A percentile compares a stretch with the other conserved stretches of the same genome.
Evolutionary conservation across 305 asterid species (phyloP).

Genomic region (Rubia tinctorum): DNA sequence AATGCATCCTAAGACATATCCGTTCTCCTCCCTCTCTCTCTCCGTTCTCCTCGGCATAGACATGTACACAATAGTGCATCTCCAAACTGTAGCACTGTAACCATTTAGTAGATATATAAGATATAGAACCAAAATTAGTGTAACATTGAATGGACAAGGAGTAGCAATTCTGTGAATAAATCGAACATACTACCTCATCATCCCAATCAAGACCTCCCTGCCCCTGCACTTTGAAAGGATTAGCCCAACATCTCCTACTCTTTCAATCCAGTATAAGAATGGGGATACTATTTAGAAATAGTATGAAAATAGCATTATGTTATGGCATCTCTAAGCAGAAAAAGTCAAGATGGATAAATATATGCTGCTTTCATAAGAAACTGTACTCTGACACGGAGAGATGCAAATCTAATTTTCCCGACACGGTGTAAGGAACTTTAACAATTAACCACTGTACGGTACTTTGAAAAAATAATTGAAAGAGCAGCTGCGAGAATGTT

Average conservation of each 20-base stretch:
- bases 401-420: constrained; percentile 2
- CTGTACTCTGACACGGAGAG: background rate
- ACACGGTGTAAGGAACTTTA: background rate
- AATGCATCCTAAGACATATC: too few relatives aligned
- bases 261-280: background rate
- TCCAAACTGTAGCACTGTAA: too few relatives aligned
- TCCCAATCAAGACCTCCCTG: too few relatives aligned
- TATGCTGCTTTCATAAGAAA: constrained; percentile 4
- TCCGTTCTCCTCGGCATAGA: too few relatives aligned
- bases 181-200: too few relatives aligned
- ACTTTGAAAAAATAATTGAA: background rate
- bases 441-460: background rate
- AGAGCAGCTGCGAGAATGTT: constrained; percentile 30
- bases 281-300: background rate
- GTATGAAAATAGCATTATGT: background rate
- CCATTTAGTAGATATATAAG: too few relatives aligned
- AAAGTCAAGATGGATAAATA: background rate
- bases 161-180: too few relatives aligned
- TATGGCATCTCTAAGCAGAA: background rate
- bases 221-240: too few relatives aligned
- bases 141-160: too few relatives aligned
- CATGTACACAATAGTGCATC: too few relatives aligned
- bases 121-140: too few relatives aligned
- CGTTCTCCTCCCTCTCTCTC: too few relatives aligned
- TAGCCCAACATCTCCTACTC: background rate